Evolutionary conservation across 1,284 basidiomycete species (phyloP).

Genomic region (Melanopsichium pennsylvanicum): DNA sequence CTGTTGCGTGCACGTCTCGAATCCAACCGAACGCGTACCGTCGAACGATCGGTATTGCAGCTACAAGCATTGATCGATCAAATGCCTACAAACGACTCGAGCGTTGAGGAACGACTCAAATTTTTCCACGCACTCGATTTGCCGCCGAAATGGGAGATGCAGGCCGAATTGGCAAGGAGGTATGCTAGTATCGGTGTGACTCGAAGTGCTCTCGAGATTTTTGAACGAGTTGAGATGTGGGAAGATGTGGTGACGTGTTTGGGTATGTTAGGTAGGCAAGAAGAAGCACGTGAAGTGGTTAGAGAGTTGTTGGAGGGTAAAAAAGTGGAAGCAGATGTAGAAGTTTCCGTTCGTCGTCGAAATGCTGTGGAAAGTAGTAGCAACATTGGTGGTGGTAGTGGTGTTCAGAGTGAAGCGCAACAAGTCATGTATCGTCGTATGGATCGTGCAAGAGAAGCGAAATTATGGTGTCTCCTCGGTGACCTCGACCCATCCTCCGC

Average conservation of each 20-base stretch:
- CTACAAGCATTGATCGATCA: constrained; percentile 65
- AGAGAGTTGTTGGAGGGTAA: constrained; percentile 57
- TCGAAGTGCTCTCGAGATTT: constrained; percentile 63
- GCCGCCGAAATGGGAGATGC: constrained; percentile 64
- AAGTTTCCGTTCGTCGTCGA: constrained; percentile 31
- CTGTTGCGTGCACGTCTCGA: constrained; percentile 63
- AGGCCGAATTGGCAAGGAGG: constrained; percentile 59
- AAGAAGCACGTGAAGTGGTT: constrained; percentile 60
- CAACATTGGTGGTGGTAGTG: background rate
- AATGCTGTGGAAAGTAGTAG: constrained; percentile 7
- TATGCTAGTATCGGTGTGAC: constrained; percentile 61
- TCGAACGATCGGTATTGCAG: constrained; percentile 62
- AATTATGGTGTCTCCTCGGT: constrained; percentile 93
- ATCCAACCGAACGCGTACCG: constrained; percentile 58
- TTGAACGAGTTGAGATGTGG: constrained; percentile 62
- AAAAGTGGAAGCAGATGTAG: constrained; percentile 59
- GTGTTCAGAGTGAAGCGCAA: constrained; percentile 63
- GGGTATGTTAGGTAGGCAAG: constrained; percentile 54
- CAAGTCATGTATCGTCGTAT: constrained; percentile 69
- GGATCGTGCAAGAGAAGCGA: constrained; percentile 80
- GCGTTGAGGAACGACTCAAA: constrained; percentile 62
- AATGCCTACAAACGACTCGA: constrained; percentile 63
- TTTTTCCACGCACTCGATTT: constrained; percentile 61
- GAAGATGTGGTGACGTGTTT: constrained; percentile 63
- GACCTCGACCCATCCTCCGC: constrained; percentile 79